Evolutionary conservation across 257 asterid species (phyloP).

Genomic region (Solanum lignicaule): DNA sequence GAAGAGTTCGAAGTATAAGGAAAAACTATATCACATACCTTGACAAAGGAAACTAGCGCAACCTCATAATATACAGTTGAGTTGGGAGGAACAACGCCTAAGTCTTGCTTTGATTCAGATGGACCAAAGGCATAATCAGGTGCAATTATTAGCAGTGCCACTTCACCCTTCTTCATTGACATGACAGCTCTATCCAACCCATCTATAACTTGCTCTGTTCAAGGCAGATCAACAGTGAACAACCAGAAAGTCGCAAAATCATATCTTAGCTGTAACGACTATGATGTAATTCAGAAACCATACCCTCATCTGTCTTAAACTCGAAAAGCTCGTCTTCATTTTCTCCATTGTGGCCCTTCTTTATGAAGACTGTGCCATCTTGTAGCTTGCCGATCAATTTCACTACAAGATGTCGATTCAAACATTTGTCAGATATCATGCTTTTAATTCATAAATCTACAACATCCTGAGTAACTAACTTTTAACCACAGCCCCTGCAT

Average conservation of each 20-base stretch:
- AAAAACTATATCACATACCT: conserved; percentile 21
- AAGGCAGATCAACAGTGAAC: neutral
- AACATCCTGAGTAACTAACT: conserved; percentile 25
- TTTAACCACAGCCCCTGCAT: conserved; percentile 58
- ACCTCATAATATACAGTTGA: conserved; percentile 47
- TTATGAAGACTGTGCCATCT: conserved; percentile 45
- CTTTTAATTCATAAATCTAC: neutral
- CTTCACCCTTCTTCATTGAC: conserved; percentile 60
- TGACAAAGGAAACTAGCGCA: conserved; percentile 57
- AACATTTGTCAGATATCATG: neutral
- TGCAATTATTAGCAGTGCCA: conserved; percentile 34
- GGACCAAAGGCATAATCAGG: conserved; percentile 66
- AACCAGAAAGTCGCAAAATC: neutral
- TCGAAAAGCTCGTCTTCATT: conserved; percentile 47
- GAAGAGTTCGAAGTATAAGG: neutral
- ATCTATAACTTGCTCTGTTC: conserved; percentile 56
- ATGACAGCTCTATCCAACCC: conserved; percentile 53
- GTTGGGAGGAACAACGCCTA: conserved; percentile 54
- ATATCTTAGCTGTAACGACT: neutral
- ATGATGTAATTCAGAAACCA: neutral
- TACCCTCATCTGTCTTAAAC: conserved; percentile 68
- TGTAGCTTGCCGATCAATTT: conserved; percentile 52
- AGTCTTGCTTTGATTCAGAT: conserved; percentile 36
- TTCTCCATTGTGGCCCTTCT: conserved; percentile 33
- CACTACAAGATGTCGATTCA: conserved; percentile 19